Base-by-base conservation (phyloP, 805 yeast species). In the Kazachstania martiniae region DNA sequence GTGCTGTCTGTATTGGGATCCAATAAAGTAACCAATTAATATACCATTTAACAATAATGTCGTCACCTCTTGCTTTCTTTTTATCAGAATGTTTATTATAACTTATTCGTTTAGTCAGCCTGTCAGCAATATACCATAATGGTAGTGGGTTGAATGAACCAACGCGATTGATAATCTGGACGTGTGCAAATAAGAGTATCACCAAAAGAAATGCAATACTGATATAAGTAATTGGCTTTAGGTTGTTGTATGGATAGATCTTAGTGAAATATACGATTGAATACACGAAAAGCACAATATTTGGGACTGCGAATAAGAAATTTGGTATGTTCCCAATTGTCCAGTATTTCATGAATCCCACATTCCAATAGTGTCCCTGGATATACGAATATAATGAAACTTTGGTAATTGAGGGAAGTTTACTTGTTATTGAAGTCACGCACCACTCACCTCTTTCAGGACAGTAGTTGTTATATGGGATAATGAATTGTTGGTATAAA, bases 361-460 rank as follows among this genome's bases (percentile, higher is more conserved):
- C 68, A 43, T 75, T 70, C 98, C 98, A 91, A 53, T 89, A 86
- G 41, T 74, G 65, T 1, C 58, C 37, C 56, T 91, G 98, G 5
- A 93, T 81, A 52, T 66, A 83, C 3, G 70, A 53, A 44, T 76
- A 76, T 10, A 89, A 61, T 15, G 78, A 68, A 5, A 27, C 25
- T 16, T 28, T 41, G 2, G 58, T 46, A 6, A 55, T 7, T 10
- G 31, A 30, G 12, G 9, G 37, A 36, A 22, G 36, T 17, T 10
- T 82, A 84, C 0, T 17, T 17, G 8, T 21, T 8, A 13, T 12
- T 4, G 8, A 36, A 4, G 59, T 41, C 10, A 59, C 38, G 52
- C 98, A 89, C 96, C 96, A 89, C 38, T 68, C 81, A 6, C 82
- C 75, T 36, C 85, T 59, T 10, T 56, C 66, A 1, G 85, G 82